These are phyloP conservation scores for Crucihimalaya himalaica DNA, from an alignment of 345 rosid genomes.

Conservation along the genomic window DNA sequence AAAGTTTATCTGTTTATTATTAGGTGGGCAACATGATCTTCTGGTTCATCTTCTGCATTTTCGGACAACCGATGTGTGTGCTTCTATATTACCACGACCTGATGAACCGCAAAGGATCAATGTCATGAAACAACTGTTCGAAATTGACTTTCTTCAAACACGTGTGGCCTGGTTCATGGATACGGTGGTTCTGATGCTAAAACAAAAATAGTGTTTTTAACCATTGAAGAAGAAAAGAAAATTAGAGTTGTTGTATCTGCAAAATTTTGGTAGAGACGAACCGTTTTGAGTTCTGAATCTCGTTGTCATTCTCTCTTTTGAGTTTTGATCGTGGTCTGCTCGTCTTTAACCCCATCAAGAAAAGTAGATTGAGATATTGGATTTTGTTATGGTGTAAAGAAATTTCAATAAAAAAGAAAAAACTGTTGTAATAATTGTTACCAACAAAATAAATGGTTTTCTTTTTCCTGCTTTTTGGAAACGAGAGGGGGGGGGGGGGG, in stretches of 20 bases:
- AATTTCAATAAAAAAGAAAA: neutral
- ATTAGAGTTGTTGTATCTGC: conserved; percentile 23
- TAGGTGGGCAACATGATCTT: conserved; percentile 97
- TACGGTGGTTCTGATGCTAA: conserved; percentile 9
- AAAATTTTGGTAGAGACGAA: conserved; percentile 34
- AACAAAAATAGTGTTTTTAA: neutral
- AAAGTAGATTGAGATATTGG: conserved; percentile 23
- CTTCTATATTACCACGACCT: conserved; percentile 93
- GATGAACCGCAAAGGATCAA: conserved; percentile 75
- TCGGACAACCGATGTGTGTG: conserved; percentile 96
- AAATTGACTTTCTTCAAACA: neutral
- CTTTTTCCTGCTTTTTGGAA: neutral
- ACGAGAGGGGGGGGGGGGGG: neutral
- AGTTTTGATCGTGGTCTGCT: conserved; percentile 19
- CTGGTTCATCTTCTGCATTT: conserved; percentile 92
- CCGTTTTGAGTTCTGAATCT: conserved; percentile 17
- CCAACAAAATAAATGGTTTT: neutral
- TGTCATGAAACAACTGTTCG: conserved; percentile 19
- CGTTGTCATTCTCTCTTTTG: neutral
- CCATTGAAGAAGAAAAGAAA: conserved; percentile 18
- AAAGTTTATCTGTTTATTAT: neutral
- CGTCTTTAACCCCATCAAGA: conserved; percentile 9
- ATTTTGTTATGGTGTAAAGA: conserved; percentile 19
- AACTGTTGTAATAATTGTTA: conserved; percentile 18
- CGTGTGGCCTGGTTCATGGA: neutral